A percentile compares a stretch with the other conserved stretches of the same genome.
Evolutionary conservation across 108 stramenopile genomes (phyloP).

Genomic region (Skeletonema tropicum): DNA sequence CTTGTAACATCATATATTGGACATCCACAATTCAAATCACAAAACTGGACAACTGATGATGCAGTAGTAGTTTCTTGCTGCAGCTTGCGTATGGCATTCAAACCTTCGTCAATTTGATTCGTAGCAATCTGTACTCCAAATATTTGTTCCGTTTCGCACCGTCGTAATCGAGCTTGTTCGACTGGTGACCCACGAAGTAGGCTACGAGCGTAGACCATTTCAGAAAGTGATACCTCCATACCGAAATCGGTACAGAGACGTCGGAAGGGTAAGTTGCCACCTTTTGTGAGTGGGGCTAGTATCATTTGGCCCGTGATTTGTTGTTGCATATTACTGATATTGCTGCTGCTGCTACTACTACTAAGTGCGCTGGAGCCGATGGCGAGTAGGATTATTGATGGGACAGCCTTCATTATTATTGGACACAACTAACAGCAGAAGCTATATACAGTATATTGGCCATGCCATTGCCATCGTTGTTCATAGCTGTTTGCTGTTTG

Average conservation of each 20-base stretch:
- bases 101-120: constrained; percentile 46
- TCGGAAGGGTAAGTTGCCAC: constrained; percentile 51
- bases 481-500: not conserved
- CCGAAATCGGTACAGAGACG: constrained; percentile 55
- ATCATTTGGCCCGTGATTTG: constrained; percentile 36
- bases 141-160: constrained; percentile 20
- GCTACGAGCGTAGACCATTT: constrained; percentile 52
- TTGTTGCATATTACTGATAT: not conserved
- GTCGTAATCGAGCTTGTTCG: constrained; percentile 46
- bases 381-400: not conserved
- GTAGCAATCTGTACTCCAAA: constrained; percentile 59
- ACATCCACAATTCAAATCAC: constrained; percentile 62
- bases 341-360: too few species aligned
- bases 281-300: constrained; percentile 46
- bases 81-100: constrained; percentile 20
- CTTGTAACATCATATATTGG: constrained; percentile 56
- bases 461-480: too few species aligned
- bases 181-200: constrained; percentile 36
- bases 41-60: constrained; percentile 32
- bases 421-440: too few species aligned
- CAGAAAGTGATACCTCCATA: constrained; percentile 36
- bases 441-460: too few species aligned
- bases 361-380: not conserved
- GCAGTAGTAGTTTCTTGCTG: constrained; percentile 12
- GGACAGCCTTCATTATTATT: not conserved